Base-by-base conservation (phyloP, 306 rosid genomes). In the Prunus padus region DNA sequence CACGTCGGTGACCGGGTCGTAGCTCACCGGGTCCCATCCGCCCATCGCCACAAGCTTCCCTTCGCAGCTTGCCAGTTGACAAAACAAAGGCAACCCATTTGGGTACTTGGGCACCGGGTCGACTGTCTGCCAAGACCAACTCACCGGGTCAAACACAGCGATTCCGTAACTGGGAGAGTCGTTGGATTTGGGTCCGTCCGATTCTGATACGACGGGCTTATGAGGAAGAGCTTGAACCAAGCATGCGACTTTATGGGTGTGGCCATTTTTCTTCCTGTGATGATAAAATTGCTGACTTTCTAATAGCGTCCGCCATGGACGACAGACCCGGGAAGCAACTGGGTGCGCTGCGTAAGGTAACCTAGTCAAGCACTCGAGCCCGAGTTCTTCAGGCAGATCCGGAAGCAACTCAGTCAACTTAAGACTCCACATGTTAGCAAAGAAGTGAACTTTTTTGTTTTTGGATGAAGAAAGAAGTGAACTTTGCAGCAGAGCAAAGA, bases 21-120 rank as follows among this genome's bases (percentile, higher is more conserved):
- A 88, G 37, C 76, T 86, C 37, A 20, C 74, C 31, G 89, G 89
- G 67, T 88, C 76, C 92, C 89, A 86, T 11, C 92, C 92, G n/a
- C 89, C 92, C 82, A 86, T 83, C 15, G 74, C 72, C 23, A 88
- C 84, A 19, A 88, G 84, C 80, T 83, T 81, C 9, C 89, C 92
- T 20, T 86, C 85, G 4, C 78, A 61, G 80, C 89, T 83, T 4
- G 85, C 82, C 42, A 88, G 26, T 55, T 77, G 82, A 26, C 89
- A 88, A 71, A 88, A 88, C 70, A 86, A 8, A 16, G 89, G 92
- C 0, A 86, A 8, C 1, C 92, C 92, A 2, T 71, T 22, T 15
- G 89, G 86, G 80, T 76, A 86, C 44, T 81, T 57, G 1, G 92
- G 88, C 74, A 88, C 44, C 72, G 86, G 85, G 23, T 76, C 68